Conservation (phyloP, 2,329 filamentous ascomycete genomes). For the Xylaria sp. region DNA sequence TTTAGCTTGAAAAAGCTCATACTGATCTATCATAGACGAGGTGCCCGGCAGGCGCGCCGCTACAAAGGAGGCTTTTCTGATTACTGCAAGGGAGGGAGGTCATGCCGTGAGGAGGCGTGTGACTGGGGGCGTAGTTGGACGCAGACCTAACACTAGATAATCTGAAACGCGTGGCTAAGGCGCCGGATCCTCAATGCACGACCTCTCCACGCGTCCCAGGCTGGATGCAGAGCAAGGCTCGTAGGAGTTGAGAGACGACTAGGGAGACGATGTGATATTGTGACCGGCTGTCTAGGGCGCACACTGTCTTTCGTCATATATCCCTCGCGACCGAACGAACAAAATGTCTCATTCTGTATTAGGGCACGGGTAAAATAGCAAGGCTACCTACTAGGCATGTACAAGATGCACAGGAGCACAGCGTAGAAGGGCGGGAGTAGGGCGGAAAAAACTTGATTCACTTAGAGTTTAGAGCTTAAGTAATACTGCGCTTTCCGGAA, state of each 20-base stretch:
- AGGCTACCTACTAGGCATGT: too few species aligned
- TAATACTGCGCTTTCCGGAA: neutral
- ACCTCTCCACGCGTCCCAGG: neutral
- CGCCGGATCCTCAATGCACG: neutral
- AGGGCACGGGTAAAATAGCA: neutral
- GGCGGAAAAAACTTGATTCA: neutral
- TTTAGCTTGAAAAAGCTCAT: neutral
- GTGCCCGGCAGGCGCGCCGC: neutral
- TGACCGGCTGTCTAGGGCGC: too few species aligned
- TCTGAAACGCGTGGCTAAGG: slow-evolving; percentile 17
- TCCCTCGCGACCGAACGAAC: too few species aligned
- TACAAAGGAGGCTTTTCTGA: neutral
- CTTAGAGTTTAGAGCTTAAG: neutral
- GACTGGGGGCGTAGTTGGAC: neutral
- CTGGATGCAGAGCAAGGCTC: neutral
- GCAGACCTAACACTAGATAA: neutral
- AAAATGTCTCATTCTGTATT: neutral
- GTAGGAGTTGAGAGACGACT: too few species aligned
- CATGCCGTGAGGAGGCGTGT: slow-evolving; percentile 2
- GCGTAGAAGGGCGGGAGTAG: neutral
- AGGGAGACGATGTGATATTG: too few species aligned
- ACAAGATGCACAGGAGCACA: neutral
- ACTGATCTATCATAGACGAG: neutral
- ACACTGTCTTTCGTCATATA: too few species aligned
- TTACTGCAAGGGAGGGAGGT: neutral